Base-by-base conservation (phyloP, 805 yeast genomes). In the Pichia deserticola region DNA sequence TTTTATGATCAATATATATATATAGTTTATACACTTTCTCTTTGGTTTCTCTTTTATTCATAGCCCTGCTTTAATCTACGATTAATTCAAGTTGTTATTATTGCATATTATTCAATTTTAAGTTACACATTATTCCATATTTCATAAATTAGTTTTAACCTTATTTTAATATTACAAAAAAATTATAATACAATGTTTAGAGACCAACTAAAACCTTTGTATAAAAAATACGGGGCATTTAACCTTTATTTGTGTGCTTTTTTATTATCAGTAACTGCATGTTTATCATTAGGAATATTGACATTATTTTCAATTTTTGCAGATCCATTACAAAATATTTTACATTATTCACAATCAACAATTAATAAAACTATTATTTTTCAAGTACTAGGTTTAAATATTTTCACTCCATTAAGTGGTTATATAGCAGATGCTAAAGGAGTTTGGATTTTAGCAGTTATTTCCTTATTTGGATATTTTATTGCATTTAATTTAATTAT, bases 351-450 rank as follows among this genome's bases (percentile, higher is more conserved):
- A 0, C 89, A 88, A 56, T 69, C 85, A 38, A 68, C 71, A 50
- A 73, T 78, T 61, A 92, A 92, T 67, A 69, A 77, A 48, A 80
- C 90, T 29, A 86, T 93, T 32, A 82, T 88, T 36, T 73, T 79
- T 27, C 82, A 86, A 8, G 86, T 86, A 11, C 61, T 87, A 48
- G 97, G 97, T 5, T 80, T 86, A 81, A 90, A 89, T 63, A 66
- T 86, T 36, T 82, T 89, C 25, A 80, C 89, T 2, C 97, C 97
- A 0, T 61, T 85, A 1, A 67, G 89, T 49, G 97, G 97, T 0
- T 78, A 84, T 54, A 70, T 87, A 44, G 93, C 95, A 0, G 97
- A 89, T 62, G 72, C 81, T 28, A 82, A 81, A 56, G 95, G 96
- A 0, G 86, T 90, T 4, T 83, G 85, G 52, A 66, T 84, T 28